Percentiles rank a stretch among this genome's conserved stretches.
phyloP scores from a whole-genome alignment of 169 alveolate species.

The Eimeria acervulina region DNA sequence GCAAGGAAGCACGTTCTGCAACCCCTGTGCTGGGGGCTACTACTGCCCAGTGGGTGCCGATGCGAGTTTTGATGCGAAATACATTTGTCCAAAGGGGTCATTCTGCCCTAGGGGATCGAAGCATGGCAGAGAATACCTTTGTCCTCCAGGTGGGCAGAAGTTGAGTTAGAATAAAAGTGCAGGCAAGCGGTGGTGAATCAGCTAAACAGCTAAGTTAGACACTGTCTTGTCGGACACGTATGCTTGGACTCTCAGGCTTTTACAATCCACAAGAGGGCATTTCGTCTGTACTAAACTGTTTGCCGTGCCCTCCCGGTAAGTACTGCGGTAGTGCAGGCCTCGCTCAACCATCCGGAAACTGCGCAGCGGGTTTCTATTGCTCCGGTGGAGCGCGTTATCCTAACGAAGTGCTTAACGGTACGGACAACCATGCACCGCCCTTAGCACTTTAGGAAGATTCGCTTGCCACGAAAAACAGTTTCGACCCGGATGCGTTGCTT shows the following conservation, averaged over 20 bases:
- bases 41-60: slow-evolving; percentile 64
- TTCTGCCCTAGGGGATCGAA: slow-evolving; percentile 88
- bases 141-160: slow-evolving; percentile 77
- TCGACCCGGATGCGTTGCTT: not conserved
- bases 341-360: not conserved
- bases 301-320: slow-evolving; percentile 60
- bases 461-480: not conserved
- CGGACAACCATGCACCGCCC: not conserved
- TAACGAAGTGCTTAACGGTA: slow-evolving; percentile 43
- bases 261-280: slow-evolving; percentile 47
- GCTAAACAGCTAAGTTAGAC: not conserved
- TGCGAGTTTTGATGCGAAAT: not conserved
- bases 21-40: slow-evolving; percentile 68
- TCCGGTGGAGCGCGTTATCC: slow-evolving; percentile 46
- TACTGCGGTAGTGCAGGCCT: slow-evolving; percentile 34
- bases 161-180: not conserved
- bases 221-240: not conserved
- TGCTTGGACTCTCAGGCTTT: not conserved
- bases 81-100: slow-evolving; percentile 86
- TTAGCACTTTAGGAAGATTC: not conserved
- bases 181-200: not conserved
- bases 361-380: slow-evolving; percentile 50
- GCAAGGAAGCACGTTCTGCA: slow-evolving; percentile 68
- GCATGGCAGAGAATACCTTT: slow-evolving; percentile 23
- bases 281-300: slow-evolving; percentile 15